Percentiles rank a stretch among this genome's conserved stretches.
These are phyloP conservation scores for Penicillium coprophilum DNA, from an alignment of 495 filamentous ascomycete species.

Conservation along the genomic window DNA sequence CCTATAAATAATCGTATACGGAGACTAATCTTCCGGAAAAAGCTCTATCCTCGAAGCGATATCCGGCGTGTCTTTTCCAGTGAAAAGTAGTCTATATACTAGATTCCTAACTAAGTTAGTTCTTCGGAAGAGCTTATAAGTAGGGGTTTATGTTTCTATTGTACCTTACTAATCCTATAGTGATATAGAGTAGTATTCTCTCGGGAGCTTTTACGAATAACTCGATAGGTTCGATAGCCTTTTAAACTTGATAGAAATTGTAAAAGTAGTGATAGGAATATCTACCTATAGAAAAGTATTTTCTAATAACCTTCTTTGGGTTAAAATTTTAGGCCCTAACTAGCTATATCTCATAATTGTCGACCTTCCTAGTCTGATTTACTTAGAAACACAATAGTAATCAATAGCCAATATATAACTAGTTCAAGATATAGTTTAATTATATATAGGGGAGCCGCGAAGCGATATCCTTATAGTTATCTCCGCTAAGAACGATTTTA, in stretches of 20 bases:
- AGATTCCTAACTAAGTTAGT: constrained; percentile 59
- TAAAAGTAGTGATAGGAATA: constrained; percentile 55
- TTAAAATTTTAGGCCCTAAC: constrained; percentile 54
- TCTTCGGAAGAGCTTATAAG: constrained; percentile 41
- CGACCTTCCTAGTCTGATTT: constrained; percentile 55
- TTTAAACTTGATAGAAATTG: constrained; percentile 46
- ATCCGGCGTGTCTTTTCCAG: constrained; percentile 60
- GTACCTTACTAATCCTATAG: constrained; percentile 31
- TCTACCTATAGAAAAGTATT: constrained; percentile 37
- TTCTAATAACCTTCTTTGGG: constrained; percentile 48
- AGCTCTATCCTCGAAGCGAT: constrained; percentile 68
- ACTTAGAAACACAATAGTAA: constrained; percentile 48
- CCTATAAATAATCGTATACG: constrained; percentile 66
- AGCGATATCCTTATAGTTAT: constrained; percentile 55
- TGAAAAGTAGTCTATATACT: constrained; percentile 53
- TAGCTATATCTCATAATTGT: constrained; percentile 56
- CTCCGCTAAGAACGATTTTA: constrained; percentile 51
- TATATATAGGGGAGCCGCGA: constrained; percentile 51
- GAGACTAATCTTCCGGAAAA: constrained; percentile 62
- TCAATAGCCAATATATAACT: constrained; percentile 45
- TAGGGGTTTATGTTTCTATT: constrained; percentile 38
- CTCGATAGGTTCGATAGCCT: constrained; percentile 39
- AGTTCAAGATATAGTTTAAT: constrained; percentile 45
- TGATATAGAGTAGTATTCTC: constrained; percentile 21
- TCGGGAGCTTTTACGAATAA: constrained; percentile 33